Base-by-base conservation (phyloP, 345 rosid species). In the Salix brachista region DNA sequence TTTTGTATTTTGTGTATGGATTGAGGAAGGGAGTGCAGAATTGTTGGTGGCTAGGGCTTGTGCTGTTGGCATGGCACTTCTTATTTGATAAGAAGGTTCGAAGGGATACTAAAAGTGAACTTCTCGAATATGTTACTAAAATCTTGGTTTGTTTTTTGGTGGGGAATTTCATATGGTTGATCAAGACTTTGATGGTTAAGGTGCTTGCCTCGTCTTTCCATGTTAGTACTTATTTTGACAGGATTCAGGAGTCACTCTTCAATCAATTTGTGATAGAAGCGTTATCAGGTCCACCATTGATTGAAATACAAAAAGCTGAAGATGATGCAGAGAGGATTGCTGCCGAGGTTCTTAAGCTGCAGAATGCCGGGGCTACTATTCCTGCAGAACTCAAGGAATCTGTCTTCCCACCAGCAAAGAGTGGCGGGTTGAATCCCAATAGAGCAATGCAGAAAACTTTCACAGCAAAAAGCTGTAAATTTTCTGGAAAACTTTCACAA, bases 121-220 rank as follows among this genome's bases (percentile, higher is more conserved):
- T 75, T 48, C 92, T 95, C 19, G 67, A 72, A 13, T 89, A 87
- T 69, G 85, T 95, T 10, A 95, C 93, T 12, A 91, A 87, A 74
- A 75, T 91, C 26, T 77, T 93, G 73, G 75, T 91, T 0, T 93
- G 98, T 79, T 89, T 93, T 75, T 60, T 93, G 81, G 82, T 91
- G 0, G 89, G 88, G 4, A 91, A 88, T 12, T 77, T 87, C 72
- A 65, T 96, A 12, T 96, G 99, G 98, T 81, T 96, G 41, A 70
- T 91, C n/a, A 96, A 96, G 87, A 96, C 97, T 5, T 76, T 96
- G 14, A 85, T 91, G 76, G 92, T 96, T 10, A 93, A 96, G 79
- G 94, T 89, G 0, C 75, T 96, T 8, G 98, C 99, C 5, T 95
- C 96, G 5, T 90, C 94, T 0, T 95, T 95, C 77, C 99, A 95